Base-by-base conservation (phyloP, 1,284 basidiomycete genomes). In the Ceratobasidium sp. region DNA sequence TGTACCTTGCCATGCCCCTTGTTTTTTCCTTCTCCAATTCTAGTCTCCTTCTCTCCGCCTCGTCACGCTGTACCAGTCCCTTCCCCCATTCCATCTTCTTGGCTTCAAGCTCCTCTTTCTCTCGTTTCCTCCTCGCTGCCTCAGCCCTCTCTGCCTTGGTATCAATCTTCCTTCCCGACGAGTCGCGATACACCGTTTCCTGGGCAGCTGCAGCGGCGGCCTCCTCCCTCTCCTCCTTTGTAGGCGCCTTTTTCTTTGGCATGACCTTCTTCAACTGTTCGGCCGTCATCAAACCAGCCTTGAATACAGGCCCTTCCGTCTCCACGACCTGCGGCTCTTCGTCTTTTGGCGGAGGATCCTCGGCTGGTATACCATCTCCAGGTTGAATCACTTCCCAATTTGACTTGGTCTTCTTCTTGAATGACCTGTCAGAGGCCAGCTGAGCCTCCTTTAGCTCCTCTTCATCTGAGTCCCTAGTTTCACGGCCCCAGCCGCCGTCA, bases 51-150 rank as follows among this genome's bases (percentile, higher is more conserved):
- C 86, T 87, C 80, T 93, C 91, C 53, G 84, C 83, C 73, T 94
- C 91, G 36, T 92, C 90, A 70, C 90, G 84, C 82, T 99, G 96
- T 28, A 93, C 90, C 39, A 97, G 78, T 28, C 97, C 97, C 81
- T 96, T 98, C 0, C 92, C 93, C 97, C 97, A 99, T 79, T 96
- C 92, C 90, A 96, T 92, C 83, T 94, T 95, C 80, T 90, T 86
- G 67, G 90, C 91, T 78, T 96, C 93, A 79, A 89, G 90, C 80
- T 95, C 90, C 79, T 94, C 89, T 74, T 85, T 83, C 78, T 93
- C 91, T 30, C 92, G 85, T 78, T 94, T 93, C 78, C 87, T 81
- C 75, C 88, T 82, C 58, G 90, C 90, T 43, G 93, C 92, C 77
- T 96, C 94, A 18, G 91, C 95, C 61, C 87, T 87, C 46, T 91